Evolutionary conservation across 1,284 basidiomycete genomes (phyloP).

Genomic region (Ustilago bromivora): DNA sequence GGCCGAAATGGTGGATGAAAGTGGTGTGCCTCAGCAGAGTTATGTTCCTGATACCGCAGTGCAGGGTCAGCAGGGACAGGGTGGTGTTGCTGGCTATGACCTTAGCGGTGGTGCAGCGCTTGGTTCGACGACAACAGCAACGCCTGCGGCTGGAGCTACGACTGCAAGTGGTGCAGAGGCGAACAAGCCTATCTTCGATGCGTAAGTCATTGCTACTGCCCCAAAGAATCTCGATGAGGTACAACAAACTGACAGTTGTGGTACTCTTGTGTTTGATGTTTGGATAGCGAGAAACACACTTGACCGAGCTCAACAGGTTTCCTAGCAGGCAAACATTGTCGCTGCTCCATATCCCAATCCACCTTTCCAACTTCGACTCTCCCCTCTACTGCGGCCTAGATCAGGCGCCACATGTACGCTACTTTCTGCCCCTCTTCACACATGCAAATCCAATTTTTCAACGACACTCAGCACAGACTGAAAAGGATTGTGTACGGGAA

Average conservation of each 20-base stretch:
- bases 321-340: not conserved
- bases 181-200: conserved; percentile 49
- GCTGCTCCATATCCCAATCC: too few relatives aligned
- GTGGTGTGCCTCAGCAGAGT: conserved; percentile 80
- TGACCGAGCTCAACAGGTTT: not conserved
- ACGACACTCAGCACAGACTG: too few relatives aligned
- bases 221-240: too few relatives aligned
- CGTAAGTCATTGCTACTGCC: conserved; percentile 18
- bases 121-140: conserved; percentile 8
- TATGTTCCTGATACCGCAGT: conserved; percentile 77
- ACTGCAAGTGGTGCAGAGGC: not conserved
- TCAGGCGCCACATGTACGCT: too few relatives aligned
- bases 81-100: conserved; percentile 28
- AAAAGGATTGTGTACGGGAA: too few relatives aligned
- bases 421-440: too few relatives aligned
- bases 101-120: conserved; percentile 9
- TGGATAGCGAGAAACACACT: conserved; percentile 4
- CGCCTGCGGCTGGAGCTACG: not conserved
- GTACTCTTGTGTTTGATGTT: too few relatives aligned
- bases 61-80: conserved; percentile 6
- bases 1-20: conserved; percentile 73
- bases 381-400: too few relatives aligned
- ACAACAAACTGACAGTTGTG: not conserved
- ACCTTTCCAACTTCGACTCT: too few relatives aligned
- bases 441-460: too few relatives aligned